phyloP scores from a whole-genome alignment of 2,329 filamentous ascomycete genomes.

The Diaporthe batatas region DNA sequence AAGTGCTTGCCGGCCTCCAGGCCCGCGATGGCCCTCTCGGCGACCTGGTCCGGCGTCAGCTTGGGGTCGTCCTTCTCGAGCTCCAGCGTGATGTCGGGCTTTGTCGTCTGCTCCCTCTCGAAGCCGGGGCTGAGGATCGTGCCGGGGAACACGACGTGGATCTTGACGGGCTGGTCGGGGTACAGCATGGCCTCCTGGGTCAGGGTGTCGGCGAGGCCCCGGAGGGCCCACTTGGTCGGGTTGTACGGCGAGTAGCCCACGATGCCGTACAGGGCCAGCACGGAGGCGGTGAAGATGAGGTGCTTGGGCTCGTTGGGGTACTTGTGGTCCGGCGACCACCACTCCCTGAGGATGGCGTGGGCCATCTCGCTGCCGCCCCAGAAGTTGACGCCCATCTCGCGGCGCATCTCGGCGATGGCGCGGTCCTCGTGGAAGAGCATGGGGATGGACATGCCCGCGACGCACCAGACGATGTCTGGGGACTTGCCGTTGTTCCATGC shows the following conservation, averaged over 20 bases:
- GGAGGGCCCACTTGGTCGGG: conserved; percentile 87
- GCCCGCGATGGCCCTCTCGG: conserved; percentile 75
- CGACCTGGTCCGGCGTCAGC: conserved; percentile 84
- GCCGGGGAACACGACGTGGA: conserved; percentile 87
- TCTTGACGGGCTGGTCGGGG: conserved; percentile 76
- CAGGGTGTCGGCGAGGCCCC: conserved; percentile 85
- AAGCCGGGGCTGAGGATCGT: conserved; percentile 84
- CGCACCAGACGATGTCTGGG: conserved; percentile 92
- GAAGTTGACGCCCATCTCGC: conserved; percentile 94
- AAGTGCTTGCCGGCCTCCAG: conserved; percentile 86
- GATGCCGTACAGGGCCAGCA: conserved; percentile 80
- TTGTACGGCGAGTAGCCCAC: conserved; percentile 88
- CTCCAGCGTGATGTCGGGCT: conserved; percentile 83
- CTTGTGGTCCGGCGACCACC: conserved; percentile 69
- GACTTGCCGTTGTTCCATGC: conserved; percentile 80
- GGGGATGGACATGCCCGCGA: conserved; percentile 82
- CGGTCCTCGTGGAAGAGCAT: conserved; percentile 85
- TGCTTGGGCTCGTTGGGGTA: conserved; percentile 72
- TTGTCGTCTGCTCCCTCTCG: conserved; percentile 80
- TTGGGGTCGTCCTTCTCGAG: conserved; percentile 87
- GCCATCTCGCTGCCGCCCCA: conserved; percentile 89
- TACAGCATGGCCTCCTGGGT: conserved; percentile 89
- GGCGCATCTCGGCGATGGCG: conserved; percentile 73
- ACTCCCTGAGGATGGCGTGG: conserved; percentile 80
- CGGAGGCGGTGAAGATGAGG: conserved; percentile 88